phyloP scores from a whole-genome alignment of 2,329 filamentous ascomycete genomes.

The Teratosphaeriaceae sp. region DNA sequence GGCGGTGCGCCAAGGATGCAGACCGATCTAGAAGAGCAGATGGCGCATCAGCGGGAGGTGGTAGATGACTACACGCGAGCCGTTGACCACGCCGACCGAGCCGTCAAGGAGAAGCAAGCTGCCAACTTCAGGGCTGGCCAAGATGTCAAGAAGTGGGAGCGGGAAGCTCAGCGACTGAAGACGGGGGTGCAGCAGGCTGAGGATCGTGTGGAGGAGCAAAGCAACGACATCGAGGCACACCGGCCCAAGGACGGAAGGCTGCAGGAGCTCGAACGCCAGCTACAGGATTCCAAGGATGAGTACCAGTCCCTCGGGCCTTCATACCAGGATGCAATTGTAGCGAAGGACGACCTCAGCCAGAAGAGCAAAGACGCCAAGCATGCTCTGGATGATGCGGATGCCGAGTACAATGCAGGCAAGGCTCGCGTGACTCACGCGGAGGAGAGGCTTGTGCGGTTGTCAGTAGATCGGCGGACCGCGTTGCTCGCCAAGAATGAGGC shows the following conservation, averaged over 20 bases:
- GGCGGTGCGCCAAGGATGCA: slow-evolving; percentile 53
- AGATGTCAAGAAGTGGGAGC: slow-evolving; percentile 45
- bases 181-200: slow-evolving; percentile 53
- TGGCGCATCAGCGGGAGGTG: slow-evolving; percentile 37
- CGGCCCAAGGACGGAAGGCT: slow-evolving; percentile 55
- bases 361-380: slow-evolving; percentile 34
- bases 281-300: slow-evolving; percentile 52
- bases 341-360: no score
- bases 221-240: slow-evolving; percentile 55
- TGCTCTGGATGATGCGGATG: slow-evolving; percentile 16
- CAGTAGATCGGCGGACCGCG: slow-evolving; percentile 24
- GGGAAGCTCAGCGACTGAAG: slow-evolving; percentile 43
- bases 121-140: slow-evolving; percentile 45
- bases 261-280: slow-evolving; percentile 38
- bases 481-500: slow-evolving; percentile 38
- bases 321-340: slow-evolving; percentile 45
- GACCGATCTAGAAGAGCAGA: slow-evolving; percentile 25
- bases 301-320: slow-evolving; percentile 36
- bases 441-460: slow-evolving; percentile 23
- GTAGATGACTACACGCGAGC: slow-evolving; percentile 36
- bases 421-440: slow-evolving; percentile 26
- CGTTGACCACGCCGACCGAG: slow-evolving; percentile 45
- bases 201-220: slow-evolving; percentile 58
- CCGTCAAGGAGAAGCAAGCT: slow-evolving; percentile 43
- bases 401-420: slow-evolving; percentile 5